A percentile compares a stretch with the other conserved stretches of the same genome.
phyloP scores from a whole-genome alignment of 768 basidiomycete genomes.

The Serendipita vermifera region DNA sequence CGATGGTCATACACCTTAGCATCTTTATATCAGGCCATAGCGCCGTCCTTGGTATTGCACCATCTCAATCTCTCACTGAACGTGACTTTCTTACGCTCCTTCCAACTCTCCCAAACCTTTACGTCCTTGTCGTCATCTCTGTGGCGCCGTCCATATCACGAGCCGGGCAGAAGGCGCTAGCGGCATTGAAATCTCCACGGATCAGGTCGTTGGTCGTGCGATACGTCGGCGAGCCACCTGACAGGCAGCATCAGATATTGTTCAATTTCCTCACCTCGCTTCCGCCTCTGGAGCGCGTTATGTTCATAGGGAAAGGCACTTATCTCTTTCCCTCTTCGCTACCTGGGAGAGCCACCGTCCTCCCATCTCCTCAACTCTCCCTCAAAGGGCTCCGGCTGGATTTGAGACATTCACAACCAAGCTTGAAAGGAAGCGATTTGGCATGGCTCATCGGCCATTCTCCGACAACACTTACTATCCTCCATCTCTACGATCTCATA shows the following conservation, averaged over 20 bases:
- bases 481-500: slow-evolving; percentile 1
- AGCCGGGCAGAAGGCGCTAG: not conserved
- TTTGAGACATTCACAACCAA: slow-evolving; percentile 2
- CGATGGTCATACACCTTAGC: not conserved
- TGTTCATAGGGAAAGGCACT: not conserved
- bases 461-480: not conserved
- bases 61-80: not conserved
- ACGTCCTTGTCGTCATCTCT: not conserved
- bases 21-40: not conserved
- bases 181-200: not conserved
- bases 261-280: slow-evolving; percentile 3
- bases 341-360: too few relatives aligned
- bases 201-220: not conserved
- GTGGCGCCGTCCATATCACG: not conserved
- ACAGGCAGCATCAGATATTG: slow-evolving; percentile 2
- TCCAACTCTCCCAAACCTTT: not conserved
- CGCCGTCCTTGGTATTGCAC: not conserved
- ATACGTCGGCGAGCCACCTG: slow-evolving; percentile 1
- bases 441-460: not conserved
- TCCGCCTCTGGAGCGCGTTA: not conserved
- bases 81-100: not conserved
- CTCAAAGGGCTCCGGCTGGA: not conserved
- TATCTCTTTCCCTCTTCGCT: not conserved
- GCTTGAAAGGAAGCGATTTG: not conserved
- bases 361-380: not conserved